Evolutionary conservation across 1,139 yeast genomes (phyloP).

Genomic region (Candida sanyaensis): DNA sequence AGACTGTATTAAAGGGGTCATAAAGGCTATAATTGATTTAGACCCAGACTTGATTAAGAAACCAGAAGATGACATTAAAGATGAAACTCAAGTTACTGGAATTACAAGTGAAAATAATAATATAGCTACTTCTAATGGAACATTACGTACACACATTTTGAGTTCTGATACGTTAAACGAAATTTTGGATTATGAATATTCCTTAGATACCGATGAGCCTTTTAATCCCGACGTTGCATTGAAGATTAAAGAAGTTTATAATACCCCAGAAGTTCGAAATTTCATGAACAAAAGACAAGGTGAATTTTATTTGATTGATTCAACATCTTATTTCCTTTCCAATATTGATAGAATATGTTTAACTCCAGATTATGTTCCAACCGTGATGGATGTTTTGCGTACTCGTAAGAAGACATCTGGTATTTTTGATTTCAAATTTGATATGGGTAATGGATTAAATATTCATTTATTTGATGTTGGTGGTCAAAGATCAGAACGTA

Average conservation of each 20-base stretch:
- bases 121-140: slow-evolving; percentile 16
- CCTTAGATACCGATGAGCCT: slow-evolving; percentile 47
- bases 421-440: slow-evolving; percentile 79
- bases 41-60: slow-evolving; percentile 48
- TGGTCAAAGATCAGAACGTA: slow-evolving; percentile 90
- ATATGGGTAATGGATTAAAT: slow-evolving; percentile 70
- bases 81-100: slow-evolving; percentile 6
- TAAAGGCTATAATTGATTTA: slow-evolving; percentile 56
- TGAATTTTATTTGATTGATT: slow-evolving; percentile 82
- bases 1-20: slow-evolving; percentile 64
- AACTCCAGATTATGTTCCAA: slow-evolving; percentile 64
- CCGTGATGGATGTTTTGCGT: slow-evolving; percentile 74
- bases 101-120: slow-evolving; percentile 12
- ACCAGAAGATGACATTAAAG: slow-evolving; percentile 6
- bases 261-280: slow-evolving; percentile 54
- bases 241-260: slow-evolving; percentile 54
- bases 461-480: slow-evolving; percentile 92
- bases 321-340: slow-evolving; percentile 78
- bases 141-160: slow-evolving; percentile 22
- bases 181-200: slow-evolving; percentile 49
- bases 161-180: slow-evolving; percentile 46
- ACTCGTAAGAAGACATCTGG: slow-evolving; percentile 94
- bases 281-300: slow-evolving; percentile 64
- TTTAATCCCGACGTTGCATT: slow-evolving; percentile 48
- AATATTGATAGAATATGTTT: slow-evolving; percentile 62